Base-by-base conservation (phyloP, 805 yeast species). In the Zygotorulaspora sp. region DNA sequence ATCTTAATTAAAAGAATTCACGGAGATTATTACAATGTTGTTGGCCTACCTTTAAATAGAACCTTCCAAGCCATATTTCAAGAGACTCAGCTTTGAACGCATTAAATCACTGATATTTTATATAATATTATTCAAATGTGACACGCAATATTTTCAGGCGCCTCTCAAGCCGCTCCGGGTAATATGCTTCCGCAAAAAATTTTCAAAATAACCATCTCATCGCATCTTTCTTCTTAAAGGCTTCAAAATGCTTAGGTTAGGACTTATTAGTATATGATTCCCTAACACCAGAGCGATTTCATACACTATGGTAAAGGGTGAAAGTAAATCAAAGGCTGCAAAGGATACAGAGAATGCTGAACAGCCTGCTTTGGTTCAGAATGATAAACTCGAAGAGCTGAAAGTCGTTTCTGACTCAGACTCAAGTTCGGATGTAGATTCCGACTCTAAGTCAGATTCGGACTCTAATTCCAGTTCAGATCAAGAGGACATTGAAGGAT, bases 21-120 rank as follows among this genome's bases (percentile, higher is more conserved):
- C 1, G 98, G 98, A 0, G 97, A 90, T 57, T 85, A 75, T 54
- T 78, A 72, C 61, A 90, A 87, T 56, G 83, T 86, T 10, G 90
- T 90, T 3, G 98, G 98, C 0, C 64, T 90, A 39, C 97, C 98
- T 1, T 74, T 77, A 17, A 68, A 72, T 30, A 66, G 62, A 23
- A 77, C 90, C 0, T 74, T 52, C 25, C 48, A 46, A 32, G 46
- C 43, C 10, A 33, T 49, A 5, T 49, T 43, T 25, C 19, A 26
- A 23, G 39, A 37, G 23, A 6, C 29, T 16, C 36, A 14, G 12
- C n/a, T n/a, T n/a, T n/a, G n/a, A n/a, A n/a, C n/a, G n/a, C n/a
- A n/a, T n/a, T n/a, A n/a, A n/a, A n/a, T n/a, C n/a, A n/a, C n/a
- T n/a, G n/a, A n/a, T n/a, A n/a, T n/a, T n/a, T n/a, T n/a, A n/a